Percentiles rank a stretch among this genome's conserved stretches.
These are phyloP conservation scores for Dipodascopsis tothii DNA, from an alignment of 805 yeast genomes.

Conservation along the genomic window DNA sequence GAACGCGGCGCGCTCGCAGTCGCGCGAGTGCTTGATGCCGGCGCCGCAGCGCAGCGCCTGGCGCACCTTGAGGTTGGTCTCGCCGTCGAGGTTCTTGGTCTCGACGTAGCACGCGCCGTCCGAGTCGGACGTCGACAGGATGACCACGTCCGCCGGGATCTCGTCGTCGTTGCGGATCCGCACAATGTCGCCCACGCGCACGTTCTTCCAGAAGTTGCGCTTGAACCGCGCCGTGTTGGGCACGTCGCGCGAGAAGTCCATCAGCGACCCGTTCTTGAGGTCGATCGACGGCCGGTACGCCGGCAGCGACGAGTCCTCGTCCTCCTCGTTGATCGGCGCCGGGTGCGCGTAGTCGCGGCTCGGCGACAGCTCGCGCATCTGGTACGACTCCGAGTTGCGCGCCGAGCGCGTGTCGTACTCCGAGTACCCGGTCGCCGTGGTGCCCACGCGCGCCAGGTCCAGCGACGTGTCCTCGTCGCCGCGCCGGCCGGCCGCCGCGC, in stretches of 20 bases:
- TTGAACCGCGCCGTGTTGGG: constrained; percentile 38
- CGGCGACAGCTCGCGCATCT: constrained; percentile 18
- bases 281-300: constrained; percentile 16
- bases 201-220: constrained; percentile 60
- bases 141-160: constrained; percentile 67
- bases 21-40: constrained; percentile 47
- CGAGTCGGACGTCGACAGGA: constrained; percentile 59
- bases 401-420: background rate
- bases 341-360: constrained; percentile 6
- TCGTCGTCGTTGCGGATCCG: constrained; percentile 64
- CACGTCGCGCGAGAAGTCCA: constrained; percentile 31
- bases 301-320: background rate
- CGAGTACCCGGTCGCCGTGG: background rate
- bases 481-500: background rate
- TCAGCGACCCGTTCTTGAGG: constrained; percentile 22
- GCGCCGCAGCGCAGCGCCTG: constrained; percentile 49
- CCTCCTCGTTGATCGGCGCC: background rate
- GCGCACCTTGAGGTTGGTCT: constrained; percentile 62
- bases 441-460: background rate
- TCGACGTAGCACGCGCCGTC: constrained; percentile 66
- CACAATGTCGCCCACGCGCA: constrained; percentile 66
- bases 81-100: constrained; percentile 67
- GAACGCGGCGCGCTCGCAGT: constrained; percentile 51
- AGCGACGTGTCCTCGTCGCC: background rate
- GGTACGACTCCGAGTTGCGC: constrained; percentile 14